These are phyloP conservation scores for Neoboletus magnificus DNA, from an alignment of 768 basidiomycete species.

Conservation along the genomic window DNA sequence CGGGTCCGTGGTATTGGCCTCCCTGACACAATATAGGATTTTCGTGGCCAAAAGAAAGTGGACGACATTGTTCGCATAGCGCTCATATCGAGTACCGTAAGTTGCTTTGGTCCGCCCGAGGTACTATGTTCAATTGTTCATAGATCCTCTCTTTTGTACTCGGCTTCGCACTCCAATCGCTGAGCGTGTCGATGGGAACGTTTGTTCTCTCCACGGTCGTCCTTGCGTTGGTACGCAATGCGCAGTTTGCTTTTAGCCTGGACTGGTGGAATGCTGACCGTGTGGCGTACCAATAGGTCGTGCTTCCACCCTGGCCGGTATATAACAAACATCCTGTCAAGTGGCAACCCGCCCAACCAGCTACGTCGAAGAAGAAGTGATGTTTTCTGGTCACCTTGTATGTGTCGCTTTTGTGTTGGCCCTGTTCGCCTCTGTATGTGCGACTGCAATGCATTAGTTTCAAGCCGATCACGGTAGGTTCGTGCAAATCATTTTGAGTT, in stretches of 20 bases:
- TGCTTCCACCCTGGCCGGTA: constrained; percentile 69
- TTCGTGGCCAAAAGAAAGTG: constrained; percentile 29
- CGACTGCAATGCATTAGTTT: background rate
- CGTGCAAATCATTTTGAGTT: background rate
- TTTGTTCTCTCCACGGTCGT: constrained; percentile 19
- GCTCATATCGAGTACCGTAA: constrained; percentile 24
- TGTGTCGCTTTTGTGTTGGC: background rate
- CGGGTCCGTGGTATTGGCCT: background rate
- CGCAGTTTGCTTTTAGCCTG: too few relatives aligned
- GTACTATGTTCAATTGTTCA: background rate
- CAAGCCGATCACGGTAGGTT: background rate
- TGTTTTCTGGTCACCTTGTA: background rate
- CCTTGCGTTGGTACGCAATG: constrained; percentile 20
- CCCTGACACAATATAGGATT: constrained; percentile 24
- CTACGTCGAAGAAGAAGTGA: constrained; percentile 22
- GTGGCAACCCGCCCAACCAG: constrained; percentile 22
- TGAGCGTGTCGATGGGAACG: constrained; percentile 24
- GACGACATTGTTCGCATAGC: constrained; percentile 24
- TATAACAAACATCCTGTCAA: constrained; percentile 22
- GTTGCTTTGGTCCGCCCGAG: constrained; percentile 1
- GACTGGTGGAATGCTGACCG: background rate
- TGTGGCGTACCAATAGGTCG: constrained; percentile 36
- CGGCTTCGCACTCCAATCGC: constrained; percentile 29
- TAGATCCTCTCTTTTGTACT: constrained; percentile 31
- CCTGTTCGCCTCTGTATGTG: background rate